These are phyloP conservation scores for Heracleum sosnowskyi DNA, from an alignment of 129 eudicot genomes.

Conservation along the genomic window DNA sequence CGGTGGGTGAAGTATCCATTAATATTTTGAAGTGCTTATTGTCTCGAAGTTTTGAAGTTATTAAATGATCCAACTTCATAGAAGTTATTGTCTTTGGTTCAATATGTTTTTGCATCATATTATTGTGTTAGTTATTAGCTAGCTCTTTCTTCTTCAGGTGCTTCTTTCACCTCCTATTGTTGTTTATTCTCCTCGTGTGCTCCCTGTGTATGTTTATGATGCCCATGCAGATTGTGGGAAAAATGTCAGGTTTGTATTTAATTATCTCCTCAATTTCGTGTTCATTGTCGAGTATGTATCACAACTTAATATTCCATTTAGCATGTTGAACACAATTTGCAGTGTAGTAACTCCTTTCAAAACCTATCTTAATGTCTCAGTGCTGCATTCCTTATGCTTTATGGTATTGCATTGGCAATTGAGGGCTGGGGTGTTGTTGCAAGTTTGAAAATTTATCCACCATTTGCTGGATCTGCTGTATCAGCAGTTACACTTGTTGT, in stretches of 20 bases:
- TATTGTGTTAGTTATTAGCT: background rate
- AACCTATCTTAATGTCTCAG: constrained; percentile 29
- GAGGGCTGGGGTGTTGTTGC: constrained; percentile 99
- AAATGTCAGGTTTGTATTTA: constrained; percentile 80
- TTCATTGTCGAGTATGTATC: background rate
- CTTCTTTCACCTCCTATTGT: constrained; percentile 99
- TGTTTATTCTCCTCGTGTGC: constrained; percentile 94
- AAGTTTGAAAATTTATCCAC: constrained; percentile 90
- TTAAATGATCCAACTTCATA: background rate
- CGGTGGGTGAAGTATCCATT: constrained; percentile 43
- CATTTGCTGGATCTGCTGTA: constrained; percentile 98
- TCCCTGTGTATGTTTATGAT: constrained; percentile 95
- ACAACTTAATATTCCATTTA: background rate
- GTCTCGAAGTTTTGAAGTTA: background rate
- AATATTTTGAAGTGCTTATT: background rate
- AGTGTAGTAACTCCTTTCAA: background rate
- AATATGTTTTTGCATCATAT: background rate
- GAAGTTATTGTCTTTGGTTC: background rate
- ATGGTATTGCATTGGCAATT: constrained; percentile 86
- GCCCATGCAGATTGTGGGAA: constrained; percentile 98
- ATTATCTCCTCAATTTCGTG: background rate
- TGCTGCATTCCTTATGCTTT: constrained; percentile 93
- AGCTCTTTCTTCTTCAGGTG: constrained; percentile 39
- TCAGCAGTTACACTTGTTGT: constrained; percentile 97
- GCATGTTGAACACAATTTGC: background rate